A percentile compares a stretch with the other conserved stretches of the same genome.
These are phyloP conservation scores for Hemileccinum impolitum DNA, from an alignment of 768 basidiomycete genomes.

Conservation along the genomic window DNA sequence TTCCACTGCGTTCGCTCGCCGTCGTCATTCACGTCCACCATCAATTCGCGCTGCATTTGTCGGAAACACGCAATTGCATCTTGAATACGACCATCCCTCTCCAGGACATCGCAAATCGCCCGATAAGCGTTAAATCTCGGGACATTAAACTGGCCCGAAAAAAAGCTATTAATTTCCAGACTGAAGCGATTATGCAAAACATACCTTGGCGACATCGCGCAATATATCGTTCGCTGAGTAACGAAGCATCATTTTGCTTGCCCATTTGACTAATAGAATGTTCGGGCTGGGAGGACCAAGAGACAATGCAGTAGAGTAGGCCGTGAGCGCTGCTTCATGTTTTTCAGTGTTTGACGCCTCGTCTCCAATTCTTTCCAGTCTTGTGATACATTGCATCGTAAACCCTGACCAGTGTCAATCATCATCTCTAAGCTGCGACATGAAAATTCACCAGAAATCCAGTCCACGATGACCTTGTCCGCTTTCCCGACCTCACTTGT, in stretches of 20 bases:
- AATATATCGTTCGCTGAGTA: background rate
- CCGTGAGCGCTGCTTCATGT: background rate
- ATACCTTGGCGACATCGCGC: background rate
- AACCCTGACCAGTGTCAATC: background rate
- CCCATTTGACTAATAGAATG: background rate
- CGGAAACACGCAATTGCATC: background rate
- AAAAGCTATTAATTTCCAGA: too few species aligned
- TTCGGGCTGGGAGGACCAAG: background rate
- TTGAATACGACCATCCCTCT: background rate
- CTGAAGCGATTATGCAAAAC: too few species aligned
- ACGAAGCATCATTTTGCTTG: background rate
- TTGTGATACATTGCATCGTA: background rate
- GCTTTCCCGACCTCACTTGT: background rate
- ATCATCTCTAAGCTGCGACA: background rate
- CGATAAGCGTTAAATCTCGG: background rate
- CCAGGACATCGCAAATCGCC: background rate
- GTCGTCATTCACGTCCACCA: too few species aligned
- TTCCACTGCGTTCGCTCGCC: background rate
- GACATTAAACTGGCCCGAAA: background rate
- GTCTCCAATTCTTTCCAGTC: background rate
- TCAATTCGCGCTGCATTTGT: too few species aligned
- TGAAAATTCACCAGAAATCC: slow-evolving; percentile 3
- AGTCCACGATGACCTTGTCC: background rate
- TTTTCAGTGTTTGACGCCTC: background rate
- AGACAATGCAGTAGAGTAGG: background rate